Evolutionary conservation across 441 rosid genomes (phyloP).

Genomic region (Populus tomentosa): DNA sequence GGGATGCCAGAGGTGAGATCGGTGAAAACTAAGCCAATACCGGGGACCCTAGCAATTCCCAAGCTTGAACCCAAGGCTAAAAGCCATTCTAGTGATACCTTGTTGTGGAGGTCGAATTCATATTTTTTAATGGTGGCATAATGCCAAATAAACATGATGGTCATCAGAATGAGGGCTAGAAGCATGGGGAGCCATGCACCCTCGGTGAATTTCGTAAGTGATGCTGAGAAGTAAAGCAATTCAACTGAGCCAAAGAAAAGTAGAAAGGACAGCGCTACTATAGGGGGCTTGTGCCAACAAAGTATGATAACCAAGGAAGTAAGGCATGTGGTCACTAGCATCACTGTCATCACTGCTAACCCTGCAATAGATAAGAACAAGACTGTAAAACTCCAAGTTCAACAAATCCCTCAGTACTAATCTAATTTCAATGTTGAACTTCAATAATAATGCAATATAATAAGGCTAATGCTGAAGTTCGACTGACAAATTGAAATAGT

Average conservation of each 20-base stretch:
- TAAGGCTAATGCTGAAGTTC: background rate
- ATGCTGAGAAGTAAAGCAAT: slow-evolving; percentile 92
- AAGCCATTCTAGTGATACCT: slow-evolving; percentile 96
- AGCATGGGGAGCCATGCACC: slow-evolving; percentile 99
- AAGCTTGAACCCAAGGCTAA: slow-evolving; percentile 88
- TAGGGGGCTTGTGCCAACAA: slow-evolving; percentile 86
- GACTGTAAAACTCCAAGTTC: background rate
- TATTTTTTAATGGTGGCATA: slow-evolving; percentile 85
- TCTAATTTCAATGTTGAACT: background rate
- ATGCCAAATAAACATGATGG: slow-evolving; percentile 91
- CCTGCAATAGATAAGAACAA: slow-evolving; percentile 43
- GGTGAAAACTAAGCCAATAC: slow-evolving; percentile 85
- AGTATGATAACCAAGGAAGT: slow-evolving; percentile 79
- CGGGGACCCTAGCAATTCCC: slow-evolving; percentile 92
- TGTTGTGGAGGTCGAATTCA: slow-evolving; percentile 85
- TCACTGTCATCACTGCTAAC: slow-evolving; percentile 92
- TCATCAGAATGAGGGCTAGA: slow-evolving; percentile 74
- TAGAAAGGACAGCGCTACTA: slow-evolving; percentile 63
- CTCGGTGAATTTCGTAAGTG: slow-evolving; percentile 82
- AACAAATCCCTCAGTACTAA: background rate
- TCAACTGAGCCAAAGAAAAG: slow-evolving; percentile 88
- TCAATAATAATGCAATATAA: background rate
- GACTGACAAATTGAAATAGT: background rate
- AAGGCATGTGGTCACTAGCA: slow-evolving; percentile 95
- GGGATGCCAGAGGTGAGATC: slow-evolving; percentile 92